A percentile compares a stretch with the other conserved stretches of the same genome.
phyloP scores from a whole-genome alignment of 306 rosid genomes.

The Quercus rubra region DNA sequence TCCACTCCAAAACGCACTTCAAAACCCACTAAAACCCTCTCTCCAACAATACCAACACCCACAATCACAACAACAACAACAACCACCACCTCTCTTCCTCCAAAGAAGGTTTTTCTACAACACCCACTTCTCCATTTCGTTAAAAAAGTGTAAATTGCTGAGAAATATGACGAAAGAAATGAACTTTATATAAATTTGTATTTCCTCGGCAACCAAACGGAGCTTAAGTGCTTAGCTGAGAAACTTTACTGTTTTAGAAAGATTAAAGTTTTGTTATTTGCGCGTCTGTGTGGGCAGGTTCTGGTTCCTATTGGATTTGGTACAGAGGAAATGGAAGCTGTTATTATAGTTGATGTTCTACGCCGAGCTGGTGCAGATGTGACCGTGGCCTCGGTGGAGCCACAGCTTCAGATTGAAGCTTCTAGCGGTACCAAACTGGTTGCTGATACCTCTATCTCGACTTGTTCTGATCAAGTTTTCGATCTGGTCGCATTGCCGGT shows the following conservation, averaged over 20 bases:
- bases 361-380: slow-evolving; percentile 95
- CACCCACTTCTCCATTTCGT: slow-evolving; percentile 2
- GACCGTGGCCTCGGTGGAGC: slow-evolving; percentile 90
- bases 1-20: slow-evolving; percentile 37
- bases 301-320: slow-evolving; percentile 87
- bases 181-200: neutral
- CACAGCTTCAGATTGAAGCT: slow-evolving; percentile 71
- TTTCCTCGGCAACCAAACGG: neutral
- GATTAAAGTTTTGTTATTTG: neutral
- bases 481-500: slow-evolving; percentile 95
- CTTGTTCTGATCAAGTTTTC: slow-evolving; percentile 61
- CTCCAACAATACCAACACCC: slow-evolving; percentile 17
- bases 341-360: slow-evolving; percentile 69
- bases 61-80: slow-evolving; percentile 13
- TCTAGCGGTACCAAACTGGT: slow-evolving; percentile 70
- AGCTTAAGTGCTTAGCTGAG: neutral
- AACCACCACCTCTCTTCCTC: slow-evolving; percentile 33
- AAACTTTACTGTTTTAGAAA: neutral
- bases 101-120: slow-evolving; percentile 47
- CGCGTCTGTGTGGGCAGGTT: slow-evolving; percentile 37
- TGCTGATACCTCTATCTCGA: slow-evolving; percentile 64
- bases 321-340: slow-evolving; percentile 97
- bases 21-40: slow-evolving; percentile 31
- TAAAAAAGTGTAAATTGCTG: neutral
- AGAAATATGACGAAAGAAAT: neutral